phyloP scores from a whole-genome alignment of 345 rosid genomes.

The Eucalyptus pumila region DNA sequence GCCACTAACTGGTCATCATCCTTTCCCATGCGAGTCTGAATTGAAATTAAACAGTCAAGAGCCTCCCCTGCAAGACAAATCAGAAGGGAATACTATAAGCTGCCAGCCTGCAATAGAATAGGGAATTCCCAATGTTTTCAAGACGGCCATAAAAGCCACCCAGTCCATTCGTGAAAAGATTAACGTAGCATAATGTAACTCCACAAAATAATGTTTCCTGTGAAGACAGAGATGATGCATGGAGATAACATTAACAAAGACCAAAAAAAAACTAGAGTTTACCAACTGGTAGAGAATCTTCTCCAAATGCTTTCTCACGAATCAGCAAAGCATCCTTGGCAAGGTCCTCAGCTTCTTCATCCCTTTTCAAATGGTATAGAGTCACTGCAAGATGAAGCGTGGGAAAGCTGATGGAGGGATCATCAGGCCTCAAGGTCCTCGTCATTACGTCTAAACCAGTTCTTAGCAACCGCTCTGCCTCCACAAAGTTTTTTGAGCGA shows the following conservation, averaged over 20 bases:
- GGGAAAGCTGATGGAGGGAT: slow-evolving; percentile 65
- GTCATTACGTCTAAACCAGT: slow-evolving; percentile 53
- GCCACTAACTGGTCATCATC: slow-evolving; percentile 27
- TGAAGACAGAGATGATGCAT: neutral
- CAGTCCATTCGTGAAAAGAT: neutral
- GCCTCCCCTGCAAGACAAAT: slow-evolving; percentile 53
- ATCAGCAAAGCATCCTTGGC: slow-evolving; percentile 45
- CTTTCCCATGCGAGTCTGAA: slow-evolving; percentile 47
- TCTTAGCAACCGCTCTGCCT: slow-evolving; percentile 70
- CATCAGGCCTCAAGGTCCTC: slow-evolving; percentile 34
- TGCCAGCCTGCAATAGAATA: neutral
- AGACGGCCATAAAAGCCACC: neutral
- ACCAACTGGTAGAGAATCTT: slow-evolving; percentile 82
- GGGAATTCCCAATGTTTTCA: neutral
- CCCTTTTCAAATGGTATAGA: slow-evolving; percentile 52
- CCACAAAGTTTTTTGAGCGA: slow-evolving; percentile 49
- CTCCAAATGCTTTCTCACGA: slow-evolving; percentile 70
- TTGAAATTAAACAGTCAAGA: slow-evolving; percentile 66
- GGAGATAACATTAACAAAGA: neutral
- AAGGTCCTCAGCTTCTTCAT: slow-evolving; percentile 66
- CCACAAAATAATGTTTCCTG: neutral
- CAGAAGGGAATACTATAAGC: neutral
- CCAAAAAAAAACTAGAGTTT: neutral
- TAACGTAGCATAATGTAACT: neutral
- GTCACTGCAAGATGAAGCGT: slow-evolving; percentile 71